Percentiles rank a stretch among this genome's conserved stretches.
phyloP scores from a whole-genome alignment of 2,329 filamentous ascomycete species.

The Sordariomycetes sp. region DNA sequence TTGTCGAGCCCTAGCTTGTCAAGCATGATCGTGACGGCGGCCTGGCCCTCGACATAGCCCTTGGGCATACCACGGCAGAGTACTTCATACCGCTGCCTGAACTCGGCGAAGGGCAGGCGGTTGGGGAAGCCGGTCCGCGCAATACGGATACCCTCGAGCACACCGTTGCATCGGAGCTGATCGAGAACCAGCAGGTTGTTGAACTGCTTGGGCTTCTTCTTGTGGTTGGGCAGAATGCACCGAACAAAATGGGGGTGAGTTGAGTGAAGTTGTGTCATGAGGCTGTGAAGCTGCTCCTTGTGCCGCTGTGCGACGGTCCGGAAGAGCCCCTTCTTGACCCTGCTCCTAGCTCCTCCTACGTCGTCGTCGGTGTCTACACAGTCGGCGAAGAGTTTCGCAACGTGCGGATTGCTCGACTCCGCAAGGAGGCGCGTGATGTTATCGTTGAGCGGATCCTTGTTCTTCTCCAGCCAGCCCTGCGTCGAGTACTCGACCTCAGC shows the following conservation, averaged over 20 bases:
- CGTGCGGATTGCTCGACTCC: conserved; percentile 69
- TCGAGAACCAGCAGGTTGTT: conserved; percentile 88
- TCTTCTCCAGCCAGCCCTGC: conserved; percentile 93
- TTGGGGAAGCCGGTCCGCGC: conserved; percentile 96
- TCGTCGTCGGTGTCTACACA: conserved; percentile 78
- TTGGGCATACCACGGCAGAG: conserved; percentile 82
- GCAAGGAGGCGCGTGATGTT: conserved; percentile 87
- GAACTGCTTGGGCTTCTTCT: conserved; percentile 90
- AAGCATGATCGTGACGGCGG: conserved; percentile 74
- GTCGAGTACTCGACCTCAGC: conserved; percentile 97
- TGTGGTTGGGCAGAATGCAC: conserved; percentile 96
- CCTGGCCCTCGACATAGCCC: conserved; percentile 84
- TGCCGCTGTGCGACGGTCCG: conserved; percentile 92
- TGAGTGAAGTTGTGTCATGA: conserved; percentile 89
- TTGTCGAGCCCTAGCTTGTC: conserved; percentile 80
- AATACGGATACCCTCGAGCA: conserved; percentile 96
- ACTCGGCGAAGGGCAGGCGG: conserved; percentile 81
- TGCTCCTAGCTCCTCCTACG: conserved; percentile 52
- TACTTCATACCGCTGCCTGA: conserved; percentile 91
- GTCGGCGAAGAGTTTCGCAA: conserved; percentile 77
- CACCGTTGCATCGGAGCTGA: conserved; percentile 96
- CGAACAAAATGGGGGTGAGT: conserved; percentile 98
- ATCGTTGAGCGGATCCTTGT: conserved; percentile 96
- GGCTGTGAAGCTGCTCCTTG: conserved; percentile 93
- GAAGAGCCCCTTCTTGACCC: conserved; percentile 96